A percentile compares a stretch with the other conserved stretches of the same genome.
These are phyloP conservation scores for Bretschneidera sinensis DNA, from an alignment of 345 rosid species.

Conservation along the genomic window DNA sequence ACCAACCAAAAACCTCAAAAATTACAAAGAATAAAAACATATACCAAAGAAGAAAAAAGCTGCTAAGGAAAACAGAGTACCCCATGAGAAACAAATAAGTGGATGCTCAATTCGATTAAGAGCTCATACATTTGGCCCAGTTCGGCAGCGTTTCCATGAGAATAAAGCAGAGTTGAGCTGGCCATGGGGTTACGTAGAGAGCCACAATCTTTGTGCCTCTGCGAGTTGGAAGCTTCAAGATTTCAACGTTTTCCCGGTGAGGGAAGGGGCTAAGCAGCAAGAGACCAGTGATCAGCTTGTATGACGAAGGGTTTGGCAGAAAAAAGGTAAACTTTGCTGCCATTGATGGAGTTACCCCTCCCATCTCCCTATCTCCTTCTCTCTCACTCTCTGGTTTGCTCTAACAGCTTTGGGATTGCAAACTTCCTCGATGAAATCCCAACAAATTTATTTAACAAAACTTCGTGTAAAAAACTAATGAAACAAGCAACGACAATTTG, in stretches of 20 bases:
- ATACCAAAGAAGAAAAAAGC: not conserved
- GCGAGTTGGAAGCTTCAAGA: conserved; percentile 70
- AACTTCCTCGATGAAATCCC: too few species aligned
- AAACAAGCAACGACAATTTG: too few species aligned
- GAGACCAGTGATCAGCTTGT: conserved; percentile 77
- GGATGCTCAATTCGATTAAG: conserved; percentile 89
- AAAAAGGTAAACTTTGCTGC: conserved; percentile 98
- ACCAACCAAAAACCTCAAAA: conserved; percentile 4
- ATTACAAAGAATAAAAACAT: not conserved
- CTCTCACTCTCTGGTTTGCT: conserved; percentile 8
- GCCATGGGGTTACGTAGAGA: conserved; percentile 85
- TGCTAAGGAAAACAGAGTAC: conserved; percentile 31
- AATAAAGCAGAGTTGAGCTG: conserved; percentile 79
- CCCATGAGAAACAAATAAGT: conserved; percentile 88
- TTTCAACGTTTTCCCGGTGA: conserved; percentile 91
- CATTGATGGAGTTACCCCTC: conserved; percentile 92
- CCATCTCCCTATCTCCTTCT: conserved; percentile 42
- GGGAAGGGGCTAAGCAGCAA: conserved; percentile 74
- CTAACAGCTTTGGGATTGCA: too few species aligned
- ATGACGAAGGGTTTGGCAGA: conserved; percentile 92
- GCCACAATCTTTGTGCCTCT: conserved; percentile 82
- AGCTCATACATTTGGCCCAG: conserved; percentile 99
- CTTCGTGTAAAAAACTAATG: too few species aligned
- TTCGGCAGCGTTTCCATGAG: conserved; percentile 99
- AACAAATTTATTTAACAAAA: too few species aligned